Conservation (phyloP, 2,329 filamentous ascomycete genomes). For the Dactylonectria estremocensis region DNA sequence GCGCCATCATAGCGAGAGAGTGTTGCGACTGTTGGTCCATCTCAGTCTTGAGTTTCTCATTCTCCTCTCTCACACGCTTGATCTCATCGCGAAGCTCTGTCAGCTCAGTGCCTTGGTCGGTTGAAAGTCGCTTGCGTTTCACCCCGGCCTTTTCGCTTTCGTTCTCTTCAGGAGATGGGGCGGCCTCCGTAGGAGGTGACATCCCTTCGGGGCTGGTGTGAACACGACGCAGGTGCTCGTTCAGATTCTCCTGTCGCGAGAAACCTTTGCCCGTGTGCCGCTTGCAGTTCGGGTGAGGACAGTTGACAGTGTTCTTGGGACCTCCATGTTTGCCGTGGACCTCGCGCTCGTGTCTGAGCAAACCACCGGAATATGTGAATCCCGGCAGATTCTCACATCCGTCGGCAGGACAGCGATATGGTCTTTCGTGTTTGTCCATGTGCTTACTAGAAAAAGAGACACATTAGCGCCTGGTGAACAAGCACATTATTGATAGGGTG, state of each 20-base stretch:
- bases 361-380: slow-evolving; percentile 94
- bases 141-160: slow-evolving; percentile 62
- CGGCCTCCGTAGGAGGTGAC: slow-evolving; percentile 53
- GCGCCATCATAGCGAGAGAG: slow-evolving; percentile 63
- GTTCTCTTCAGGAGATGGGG: slow-evolving; percentile 61
- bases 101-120: slow-evolving; percentile 58
- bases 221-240: slow-evolving; percentile 93
- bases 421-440: slow-evolving; percentile 97
- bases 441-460: slow-evolving; percentile 78
- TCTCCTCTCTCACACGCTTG: slow-evolving; percentile 77
- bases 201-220: slow-evolving; percentile 71
- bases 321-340: slow-evolving; percentile 93
- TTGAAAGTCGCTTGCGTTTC: slow-evolving; percentile 64
- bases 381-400: slow-evolving; percentile 93
- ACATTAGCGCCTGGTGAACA: slow-evolving; percentile 41
- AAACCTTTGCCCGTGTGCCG: slow-evolving; percentile 91
- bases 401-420: slow-evolving; percentile 87
- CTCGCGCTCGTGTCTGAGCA: slow-evolving; percentile 91
- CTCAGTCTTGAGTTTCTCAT: slow-evolving; percentile 70
- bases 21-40: slow-evolving; percentile 65
- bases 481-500: slow-evolving; percentile 5
- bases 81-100: slow-evolving; percentile 74
- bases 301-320: slow-evolving; percentile 89
- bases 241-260: slow-evolving; percentile 92
- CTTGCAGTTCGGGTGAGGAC: slow-evolving; percentile 90